These are phyloP conservation scores for Penicillium cataractarum DNA, from an alignment of 495 filamentous ascomycete genomes.

Conservation along the genomic window DNA sequence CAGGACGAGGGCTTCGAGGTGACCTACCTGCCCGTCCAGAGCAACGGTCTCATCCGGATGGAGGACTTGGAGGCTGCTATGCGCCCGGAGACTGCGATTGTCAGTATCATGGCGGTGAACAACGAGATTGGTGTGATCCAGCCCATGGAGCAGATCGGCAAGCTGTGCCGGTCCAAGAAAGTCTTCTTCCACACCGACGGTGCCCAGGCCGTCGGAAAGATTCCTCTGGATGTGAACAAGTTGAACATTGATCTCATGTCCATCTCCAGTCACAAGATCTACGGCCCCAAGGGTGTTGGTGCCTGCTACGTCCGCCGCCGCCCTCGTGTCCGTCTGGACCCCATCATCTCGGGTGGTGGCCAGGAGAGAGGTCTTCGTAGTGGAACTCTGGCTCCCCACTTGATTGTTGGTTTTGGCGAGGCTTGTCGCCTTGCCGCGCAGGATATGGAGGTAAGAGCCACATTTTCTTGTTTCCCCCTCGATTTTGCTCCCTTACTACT, in stretches of 20 bases:
- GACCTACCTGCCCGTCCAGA: conserved; percentile 90
- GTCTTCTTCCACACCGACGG: conserved; percentile 99
- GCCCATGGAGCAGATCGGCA: conserved; percentile 90
- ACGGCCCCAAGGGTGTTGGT: conserved; percentile 95
- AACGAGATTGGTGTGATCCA: conserved; percentile 99
- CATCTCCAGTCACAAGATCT: conserved; percentile 98
- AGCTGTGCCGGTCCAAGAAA: conserved; percentile 87
- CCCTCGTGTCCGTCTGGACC: conserved; percentile 90
- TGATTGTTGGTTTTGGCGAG: conserved; percentile 92
- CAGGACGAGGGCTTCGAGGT: conserved; percentile 96
- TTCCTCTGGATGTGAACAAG: conserved; percentile 92
- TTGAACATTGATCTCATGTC: conserved; percentile 98
- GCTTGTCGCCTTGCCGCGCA: conserved; percentile 88
- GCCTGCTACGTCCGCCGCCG: conserved; percentile 93
- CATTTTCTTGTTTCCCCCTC: conserved; percentile 1
- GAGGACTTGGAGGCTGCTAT: conserved; percentile 88
- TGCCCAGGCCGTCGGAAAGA: conserved; percentile 96
- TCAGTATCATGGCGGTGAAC: conserved; percentile 98
- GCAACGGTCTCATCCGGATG: conserved; percentile 81
- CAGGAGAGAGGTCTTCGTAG: conserved; percentile 94
- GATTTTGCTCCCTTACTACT: conserved; percentile 15
- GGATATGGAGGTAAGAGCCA: conserved; percentile 77
- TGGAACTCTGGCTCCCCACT: conserved; percentile 86
- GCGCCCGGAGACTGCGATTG: conserved; percentile 84
- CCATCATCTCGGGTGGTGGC: conserved; percentile 93